Evolutionary conservation across 1,139 yeast species (phyloP).

Genomic region (Pichia cactophila): DNA sequence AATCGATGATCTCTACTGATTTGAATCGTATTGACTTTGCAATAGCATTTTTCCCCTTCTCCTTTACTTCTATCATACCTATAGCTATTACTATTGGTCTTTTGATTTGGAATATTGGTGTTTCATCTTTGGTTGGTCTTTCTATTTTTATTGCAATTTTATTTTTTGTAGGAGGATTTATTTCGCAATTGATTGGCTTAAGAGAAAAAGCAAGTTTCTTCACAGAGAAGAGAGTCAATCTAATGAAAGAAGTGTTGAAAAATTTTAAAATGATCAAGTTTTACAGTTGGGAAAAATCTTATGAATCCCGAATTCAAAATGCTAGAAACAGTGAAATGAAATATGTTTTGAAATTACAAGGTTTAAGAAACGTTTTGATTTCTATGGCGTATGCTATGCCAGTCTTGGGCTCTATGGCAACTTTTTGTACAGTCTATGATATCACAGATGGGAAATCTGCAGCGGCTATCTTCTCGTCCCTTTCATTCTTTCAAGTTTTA

Average conservation of each 20-base stretch:
- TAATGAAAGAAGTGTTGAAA: constrained; percentile 39
- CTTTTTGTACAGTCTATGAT: constrained; percentile 65
- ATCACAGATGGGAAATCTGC: constrained; percentile 46
- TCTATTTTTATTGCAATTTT: constrained; percentile 40
- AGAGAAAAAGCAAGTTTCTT: constrained; percentile 40
- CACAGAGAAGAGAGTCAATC: constrained; percentile 38
- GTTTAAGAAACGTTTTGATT: constrained; percentile 34
- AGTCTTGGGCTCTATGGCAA: constrained; percentile 40
- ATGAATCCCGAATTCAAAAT: constrained; percentile 32
- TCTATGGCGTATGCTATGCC: constrained; percentile 40
- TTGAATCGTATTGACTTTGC: constrained; percentile 72
- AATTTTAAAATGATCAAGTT: constrained; percentile 41
- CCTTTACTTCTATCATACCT: constrained; percentile 56
- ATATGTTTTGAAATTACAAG: constrained; percentile 35
- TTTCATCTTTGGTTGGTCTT: constrained; percentile 59
- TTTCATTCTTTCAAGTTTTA: constrained; percentile 62
- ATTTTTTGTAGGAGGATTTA: constrained; percentile 27
- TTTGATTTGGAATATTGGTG: constrained; percentile 64
- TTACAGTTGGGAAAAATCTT: constrained; percentile 47
- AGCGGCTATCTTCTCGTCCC: constrained; percentile 71
- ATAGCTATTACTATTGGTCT: constrained; percentile 52
- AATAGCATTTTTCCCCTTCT: constrained; percentile 60
- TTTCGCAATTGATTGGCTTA: constrained; percentile 34
- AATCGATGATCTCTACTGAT: constrained; percentile 71
- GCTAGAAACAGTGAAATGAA: constrained; percentile 38